phyloP scores from a whole-genome alignment of 768 basidiomycete genomes.

The Psilocybe subaeruginosa region DNA sequence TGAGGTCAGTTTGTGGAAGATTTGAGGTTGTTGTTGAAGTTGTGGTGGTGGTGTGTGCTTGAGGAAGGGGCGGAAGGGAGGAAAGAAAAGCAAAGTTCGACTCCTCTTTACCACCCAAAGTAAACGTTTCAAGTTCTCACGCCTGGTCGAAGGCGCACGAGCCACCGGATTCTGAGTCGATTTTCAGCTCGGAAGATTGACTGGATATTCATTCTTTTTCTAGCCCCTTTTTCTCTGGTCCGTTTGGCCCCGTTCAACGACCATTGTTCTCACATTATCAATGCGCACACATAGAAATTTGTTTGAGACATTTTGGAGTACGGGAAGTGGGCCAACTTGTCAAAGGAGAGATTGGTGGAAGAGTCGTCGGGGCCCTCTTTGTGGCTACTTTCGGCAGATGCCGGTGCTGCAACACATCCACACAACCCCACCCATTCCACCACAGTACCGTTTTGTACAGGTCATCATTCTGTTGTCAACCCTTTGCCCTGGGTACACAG shows the following conservation, averaged over 20 bases:
- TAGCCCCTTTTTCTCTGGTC: slow-evolving; percentile 18
- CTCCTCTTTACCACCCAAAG: slow-evolving; percentile 40
- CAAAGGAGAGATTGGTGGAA: slow-evolving; percentile 9
- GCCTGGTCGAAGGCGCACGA: slow-evolving; percentile 46
- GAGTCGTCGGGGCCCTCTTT: slow-evolving; percentile 14
- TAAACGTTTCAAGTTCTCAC: slow-evolving; percentile 48
- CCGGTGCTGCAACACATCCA: slow-evolving; percentile 15
- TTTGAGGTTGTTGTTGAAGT: slow-evolving; percentile 21
- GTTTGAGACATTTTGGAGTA: slow-evolving; percentile 14
- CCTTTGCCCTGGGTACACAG: neutral
- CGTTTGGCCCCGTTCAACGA: slow-evolving; percentile 24
- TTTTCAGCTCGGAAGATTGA: slow-evolving; percentile 54
- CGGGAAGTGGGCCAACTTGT: slow-evolving; percentile 14
- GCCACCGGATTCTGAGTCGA: slow-evolving; percentile 49
- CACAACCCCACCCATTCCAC: slow-evolving; percentile 2
- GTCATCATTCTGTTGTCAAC: slow-evolving; percentile 1
- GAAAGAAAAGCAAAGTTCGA: slow-evolving; percentile 32
- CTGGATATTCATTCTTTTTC: slow-evolving; percentile 33
- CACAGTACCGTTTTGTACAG: neutral
- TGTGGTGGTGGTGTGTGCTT: slow-evolving; percentile 35
- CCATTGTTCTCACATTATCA: slow-evolving; percentile 2
- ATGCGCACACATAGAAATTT: slow-evolving; percentile 17
- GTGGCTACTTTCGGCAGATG: slow-evolving; percentile 22
- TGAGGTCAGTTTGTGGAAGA: slow-evolving; percentile 27
- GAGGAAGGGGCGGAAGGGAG: slow-evolving; percentile 40